Percentiles rank a stretch among this genome's conserved stretches.
These are phyloP conservation scores for Ogataea paraovalis DNA, from an alignment of 805 yeast species.

Conservation along the genomic window DNA sequence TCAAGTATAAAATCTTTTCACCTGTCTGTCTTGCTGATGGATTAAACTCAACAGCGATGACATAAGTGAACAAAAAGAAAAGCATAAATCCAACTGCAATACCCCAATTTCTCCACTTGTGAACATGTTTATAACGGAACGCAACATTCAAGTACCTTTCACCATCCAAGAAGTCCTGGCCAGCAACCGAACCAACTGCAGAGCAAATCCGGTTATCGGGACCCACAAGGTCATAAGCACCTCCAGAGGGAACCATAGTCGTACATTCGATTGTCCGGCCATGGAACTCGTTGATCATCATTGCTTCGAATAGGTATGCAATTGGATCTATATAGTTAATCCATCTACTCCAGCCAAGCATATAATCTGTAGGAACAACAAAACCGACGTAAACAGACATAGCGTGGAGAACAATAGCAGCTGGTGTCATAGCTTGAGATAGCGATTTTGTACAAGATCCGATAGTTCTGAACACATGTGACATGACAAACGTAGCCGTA, in stretches of 20 bases:
- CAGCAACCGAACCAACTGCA: constrained; percentile 53
- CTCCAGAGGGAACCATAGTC: constrained; percentile 35
- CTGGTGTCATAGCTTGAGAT: constrained; percentile 56
- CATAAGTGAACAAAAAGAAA: constrained; percentile 49
- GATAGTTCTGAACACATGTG: constrained; percentile 50
- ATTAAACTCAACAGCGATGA: constrained; percentile 49
- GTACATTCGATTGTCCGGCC: constrained; percentile 42
- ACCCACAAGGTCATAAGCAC: constrained; percentile 20
- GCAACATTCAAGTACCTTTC: constrained; percentile 46
- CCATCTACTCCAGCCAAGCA: constrained; percentile 67
- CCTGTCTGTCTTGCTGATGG: constrained; percentile 59
- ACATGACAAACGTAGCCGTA: constrained; percentile 46
- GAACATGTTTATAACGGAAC: constrained; percentile 49
- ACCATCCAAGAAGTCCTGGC: constrained; percentile 47
- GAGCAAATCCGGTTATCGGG: constrained; percentile 14
- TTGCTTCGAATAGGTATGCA: constrained; percentile 51
- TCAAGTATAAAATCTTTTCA: constrained; percentile 54
- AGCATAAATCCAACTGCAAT: constrained; percentile 50
- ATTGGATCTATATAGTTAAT: constrained; percentile 57
- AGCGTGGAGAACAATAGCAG: constrained; percentile 45
- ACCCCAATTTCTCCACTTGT: constrained; percentile 78
- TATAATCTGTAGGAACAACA: constrained; percentile 50
- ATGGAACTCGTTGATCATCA: constrained; percentile 53
- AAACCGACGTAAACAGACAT: constrained; percentile 53
- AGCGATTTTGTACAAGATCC: constrained; percentile 47